phyloP scores from a whole-genome alignment of 176 grass and related monocot genomes.

The Carex kokanica region DNA sequence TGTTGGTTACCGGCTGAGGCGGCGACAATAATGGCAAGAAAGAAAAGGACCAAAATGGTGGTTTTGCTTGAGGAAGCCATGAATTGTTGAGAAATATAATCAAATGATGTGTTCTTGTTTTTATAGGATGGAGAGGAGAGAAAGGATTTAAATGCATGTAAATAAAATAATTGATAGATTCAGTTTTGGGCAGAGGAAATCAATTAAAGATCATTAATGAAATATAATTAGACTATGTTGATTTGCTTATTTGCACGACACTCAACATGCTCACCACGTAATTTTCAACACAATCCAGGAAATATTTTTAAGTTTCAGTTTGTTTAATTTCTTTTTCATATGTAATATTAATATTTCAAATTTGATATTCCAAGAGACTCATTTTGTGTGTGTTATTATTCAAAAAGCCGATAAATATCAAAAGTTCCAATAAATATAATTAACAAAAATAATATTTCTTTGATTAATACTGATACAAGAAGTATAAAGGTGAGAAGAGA shows the following conservation, averaged over 20 bases:
- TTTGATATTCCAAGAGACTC: no score
- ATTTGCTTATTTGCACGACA: conserved; percentile 8
- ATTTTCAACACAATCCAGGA: not conserved
- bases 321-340: not conserved
- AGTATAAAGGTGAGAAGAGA: no score
- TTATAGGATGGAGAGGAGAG: not conserved
- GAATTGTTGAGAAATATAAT: not conserved
- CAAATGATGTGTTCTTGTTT: not conserved
- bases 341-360: not conserved
- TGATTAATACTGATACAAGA: no score
- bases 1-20: not conserved
- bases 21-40: not conserved
- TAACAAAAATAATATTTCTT: no score
- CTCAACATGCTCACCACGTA: not conserved
- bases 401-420: not conserved
- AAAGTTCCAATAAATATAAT: not conserved
- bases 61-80: conserved; percentile 17
- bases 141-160: conserved; percentile 8
- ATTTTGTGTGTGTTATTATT: no score
- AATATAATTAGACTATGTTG: not conserved
- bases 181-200: not conserved
- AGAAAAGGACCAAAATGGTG: not conserved
- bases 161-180: conserved; percentile 7
- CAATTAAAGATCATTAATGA: not conserved
- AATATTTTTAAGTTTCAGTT: not conserved